Evolutionary conservation across 306 rosid species (phyloP), one percentile per base, ranked within the genome.

Genomic region (Cicer judaicum): DNA sequence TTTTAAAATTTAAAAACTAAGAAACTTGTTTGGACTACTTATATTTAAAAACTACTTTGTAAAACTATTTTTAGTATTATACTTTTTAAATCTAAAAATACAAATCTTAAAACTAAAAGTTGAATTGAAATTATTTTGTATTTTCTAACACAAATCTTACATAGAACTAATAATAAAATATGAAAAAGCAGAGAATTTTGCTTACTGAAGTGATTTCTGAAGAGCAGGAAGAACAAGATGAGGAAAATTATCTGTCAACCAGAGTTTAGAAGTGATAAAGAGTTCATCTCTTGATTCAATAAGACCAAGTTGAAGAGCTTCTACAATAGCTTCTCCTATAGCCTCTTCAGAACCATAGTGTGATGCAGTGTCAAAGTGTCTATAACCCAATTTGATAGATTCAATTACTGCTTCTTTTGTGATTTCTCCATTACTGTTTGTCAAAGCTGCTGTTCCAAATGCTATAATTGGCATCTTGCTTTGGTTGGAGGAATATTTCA

Each of bases 221-320:
- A 77, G 64, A 65, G 79, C 82, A 21, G 85, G 74, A 21, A 70
- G 63, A 43, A 81, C 85, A 81, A 71, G 82, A 24, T 82, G 72
- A 40, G 74, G 79, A 36, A 64, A 60, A 66, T 73, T 73, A 1
- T 72, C 61, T 6, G 65, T 77, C 8, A 74, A 4, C 82, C 82
- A 77, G 2, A 82, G 79, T 70, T 82, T 82, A 14, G 85, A 56
- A 5, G 85, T 82, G 70, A 82, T 72, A 43, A 82, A 82, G 47
- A 82, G 82, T 5, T 82, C 85, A 19, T 72, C 76, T n/a, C 85
- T 77, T 11, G 79, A 72, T 0, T 9, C 36, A n/a, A 82, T 72
- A 0, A 82, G 42, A 14, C 85, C 85, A 61, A 76, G 72, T 36
- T 75, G 59, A 75, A 75, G 66, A 10, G 84, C 80, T 53, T 80